Conservation (phyloP, 768 basidiomycete species). For the Tricholoma furcatifolium region DNA sequence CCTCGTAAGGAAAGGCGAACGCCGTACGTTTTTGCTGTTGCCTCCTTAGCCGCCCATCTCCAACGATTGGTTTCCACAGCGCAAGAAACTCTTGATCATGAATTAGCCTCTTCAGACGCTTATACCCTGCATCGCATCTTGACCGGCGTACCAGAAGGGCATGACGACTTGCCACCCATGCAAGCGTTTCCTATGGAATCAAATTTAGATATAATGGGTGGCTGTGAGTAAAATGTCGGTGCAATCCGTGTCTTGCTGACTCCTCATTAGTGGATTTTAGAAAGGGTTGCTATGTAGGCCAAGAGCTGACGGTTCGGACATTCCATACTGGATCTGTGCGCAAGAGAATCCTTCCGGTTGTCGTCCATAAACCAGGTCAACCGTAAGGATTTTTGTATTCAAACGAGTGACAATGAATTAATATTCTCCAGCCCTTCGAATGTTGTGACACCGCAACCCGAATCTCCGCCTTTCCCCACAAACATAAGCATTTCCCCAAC, state of each 20-base stretch:
- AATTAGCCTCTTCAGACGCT: constrained; percentile 47
- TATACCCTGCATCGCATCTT: constrained; percentile 80
- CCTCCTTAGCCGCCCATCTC: not conserved
- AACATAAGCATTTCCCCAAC: constrained; percentile 39
- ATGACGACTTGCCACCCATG: constrained; percentile 68
- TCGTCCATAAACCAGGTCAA: constrained; percentile 42
- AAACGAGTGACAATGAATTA: not conserved
- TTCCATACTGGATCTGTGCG: constrained; percentile 92
- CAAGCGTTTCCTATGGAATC: constrained; percentile 92
- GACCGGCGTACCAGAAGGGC: constrained; percentile 88
- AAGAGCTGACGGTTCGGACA: constrained; percentile 95
- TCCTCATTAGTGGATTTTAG: constrained; percentile 75
- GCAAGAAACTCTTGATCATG: constrained; percentile 54
- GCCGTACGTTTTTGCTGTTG: constrained; percentile 53
- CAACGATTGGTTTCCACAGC: constrained; percentile 32
- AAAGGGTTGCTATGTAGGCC: constrained; percentile 98
- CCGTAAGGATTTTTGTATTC: constrained; percentile 24
- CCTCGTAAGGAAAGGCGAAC: constrained; percentile 66
- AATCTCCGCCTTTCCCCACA: constrained; percentile 26
- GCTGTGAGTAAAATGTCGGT: constrained; percentile 50
- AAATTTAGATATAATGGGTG: constrained; percentile 93
- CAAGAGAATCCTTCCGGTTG: constrained; percentile 87
- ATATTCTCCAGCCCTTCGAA: constrained; percentile 13
- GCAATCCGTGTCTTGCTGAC: constrained; percentile 6
- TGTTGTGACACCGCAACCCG: constrained; percentile 12